A percentile compares a stretch with the other conserved stretches of the same genome.
These are phyloP conservation scores for Russula sp. DNA, from an alignment of 768 basidiomycete species.

Conservation along the genomic window DNA sequence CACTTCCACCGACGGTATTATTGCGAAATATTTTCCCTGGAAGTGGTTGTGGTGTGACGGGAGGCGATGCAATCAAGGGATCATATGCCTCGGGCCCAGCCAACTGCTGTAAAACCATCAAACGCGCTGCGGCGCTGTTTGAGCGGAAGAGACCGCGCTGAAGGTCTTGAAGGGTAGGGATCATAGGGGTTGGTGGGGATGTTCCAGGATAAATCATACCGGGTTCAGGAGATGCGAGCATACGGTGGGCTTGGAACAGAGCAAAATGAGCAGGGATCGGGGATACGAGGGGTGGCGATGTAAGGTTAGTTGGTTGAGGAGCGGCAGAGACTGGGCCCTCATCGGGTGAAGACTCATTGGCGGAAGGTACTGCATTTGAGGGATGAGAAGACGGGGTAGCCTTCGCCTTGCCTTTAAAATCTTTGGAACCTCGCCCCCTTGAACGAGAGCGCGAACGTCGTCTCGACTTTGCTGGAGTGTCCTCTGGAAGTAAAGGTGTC, in stretches of 20 bases:
- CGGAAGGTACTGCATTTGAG: constrained; percentile 37
- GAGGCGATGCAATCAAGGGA: constrained; percentile 41
- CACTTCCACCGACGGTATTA: constrained; percentile 77
- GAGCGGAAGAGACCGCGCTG: constrained; percentile 68
- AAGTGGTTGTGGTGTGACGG: constrained; percentile 40
- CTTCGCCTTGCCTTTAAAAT: constrained; percentile 46
- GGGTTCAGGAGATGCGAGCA: constrained; percentile 38
- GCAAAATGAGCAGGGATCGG: constrained; percentile 52
- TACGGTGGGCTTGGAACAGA: constrained; percentile 17
- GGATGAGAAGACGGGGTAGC: constrained; percentile 37
- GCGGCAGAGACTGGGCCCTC: constrained; percentile 33
- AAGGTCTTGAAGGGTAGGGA: constrained; percentile 59
- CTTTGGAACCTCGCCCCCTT: constrained; percentile 54
- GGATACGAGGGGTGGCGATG: constrained; percentile 36
- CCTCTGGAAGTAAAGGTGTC: constrained; percentile 22
- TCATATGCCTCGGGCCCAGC: constrained; percentile 66
- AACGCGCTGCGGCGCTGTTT: constrained; percentile 78
- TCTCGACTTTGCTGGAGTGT: constrained; percentile 36
- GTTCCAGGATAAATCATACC: constrained; percentile 57
- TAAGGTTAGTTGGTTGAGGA: constrained; percentile 11
- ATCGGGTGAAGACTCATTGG: constrained; percentile 61
- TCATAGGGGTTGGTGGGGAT: constrained; percentile 55
- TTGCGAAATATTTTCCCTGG: constrained; percentile 45
- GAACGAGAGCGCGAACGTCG: constrained; percentile 68
- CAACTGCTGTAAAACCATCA: constrained; percentile 77